phyloP scores from a whole-genome alignment of 768 basidiomycete species.

The Leccinellum albellum region DNA sequence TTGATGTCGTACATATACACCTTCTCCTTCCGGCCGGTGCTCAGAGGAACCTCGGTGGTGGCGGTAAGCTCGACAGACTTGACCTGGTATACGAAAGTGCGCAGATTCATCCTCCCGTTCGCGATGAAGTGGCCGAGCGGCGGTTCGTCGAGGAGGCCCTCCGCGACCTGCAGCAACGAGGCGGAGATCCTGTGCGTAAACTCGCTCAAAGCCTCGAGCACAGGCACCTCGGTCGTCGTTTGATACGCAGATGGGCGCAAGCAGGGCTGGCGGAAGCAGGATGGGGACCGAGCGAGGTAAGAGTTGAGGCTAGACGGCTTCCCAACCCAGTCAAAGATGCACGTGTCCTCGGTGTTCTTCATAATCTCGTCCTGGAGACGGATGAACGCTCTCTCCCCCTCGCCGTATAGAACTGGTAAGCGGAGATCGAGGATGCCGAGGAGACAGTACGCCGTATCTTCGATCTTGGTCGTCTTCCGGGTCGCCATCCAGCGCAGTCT shows the following conservation, averaged over 20 bases:
- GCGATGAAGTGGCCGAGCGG: conserved; percentile 30
- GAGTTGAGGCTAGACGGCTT: conserved; percentile 25
- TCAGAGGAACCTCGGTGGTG: conserved; percentile 2
- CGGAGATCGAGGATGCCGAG: conserved; percentile 25
- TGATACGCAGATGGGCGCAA: conserved; percentile 9
- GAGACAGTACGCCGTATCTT: conserved; percentile 31
- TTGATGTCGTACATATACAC: conserved; percentile 18
- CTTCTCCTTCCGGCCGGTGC: conserved; percentile 4
- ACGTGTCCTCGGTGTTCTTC: conserved; percentile 24
- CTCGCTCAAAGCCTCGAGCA: conserved; percentile 13
- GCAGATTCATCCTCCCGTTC: conserved; percentile 29
- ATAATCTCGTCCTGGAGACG: conserved; percentile 29
- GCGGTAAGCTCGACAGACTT: conserved; percentile 7
- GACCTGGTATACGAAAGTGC: conserved; percentile 23
- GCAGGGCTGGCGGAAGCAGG: conserved; percentile 16
- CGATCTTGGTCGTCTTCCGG: conserved; percentile 26
- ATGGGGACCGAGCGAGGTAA: conserved; percentile 22
- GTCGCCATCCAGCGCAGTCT: conserved; percentile 27
- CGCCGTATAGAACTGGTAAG: conserved; percentile 29
- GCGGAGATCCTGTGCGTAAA: conserved; percentile 18
- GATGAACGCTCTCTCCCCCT: conserved; percentile 19
- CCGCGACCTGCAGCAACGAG: conserved; percentile 10
- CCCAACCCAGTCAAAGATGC: conserved; percentile 29
- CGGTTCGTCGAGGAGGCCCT: conserved; percentile 19
- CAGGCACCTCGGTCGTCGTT: not conserved